phyloP scores from a whole-genome alignment of 208 protist genomes.

The Jaenimonas drosophilae region DNA sequence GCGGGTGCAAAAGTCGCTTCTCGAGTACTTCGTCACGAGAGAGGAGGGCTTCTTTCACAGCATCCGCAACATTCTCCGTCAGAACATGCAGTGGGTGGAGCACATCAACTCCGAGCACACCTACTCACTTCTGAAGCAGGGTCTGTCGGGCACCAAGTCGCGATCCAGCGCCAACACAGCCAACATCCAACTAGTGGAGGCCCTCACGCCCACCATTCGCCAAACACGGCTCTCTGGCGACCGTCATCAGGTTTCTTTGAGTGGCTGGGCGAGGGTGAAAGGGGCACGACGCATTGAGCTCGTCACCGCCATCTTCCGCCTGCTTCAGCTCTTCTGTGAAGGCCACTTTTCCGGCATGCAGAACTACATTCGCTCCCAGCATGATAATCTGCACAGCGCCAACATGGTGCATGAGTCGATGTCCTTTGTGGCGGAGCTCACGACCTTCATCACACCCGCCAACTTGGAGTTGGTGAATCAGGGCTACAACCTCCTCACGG shows the following conservation, averaged over 20 bases:
- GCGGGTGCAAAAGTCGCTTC: constrained; percentile 36
- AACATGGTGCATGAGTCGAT: constrained; percentile 81
- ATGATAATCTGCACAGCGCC: constrained; percentile 65
- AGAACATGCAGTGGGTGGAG: constrained; percentile 30
- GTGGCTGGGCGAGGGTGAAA: constrained; percentile 43
- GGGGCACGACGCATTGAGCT: constrained; percentile 32
- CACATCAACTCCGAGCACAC: constrained; percentile 49
- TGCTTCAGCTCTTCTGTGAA: constrained; percentile 91
- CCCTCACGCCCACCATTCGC: constrained; percentile 9
- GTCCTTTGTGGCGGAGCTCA: constrained; percentile 46
- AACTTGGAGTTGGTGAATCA: constrained; percentile 38
- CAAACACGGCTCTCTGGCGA: neutral
- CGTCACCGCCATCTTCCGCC: constrained; percentile 57
- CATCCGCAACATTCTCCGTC: constrained; percentile 38
- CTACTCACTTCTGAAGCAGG: constrained; percentile 49
- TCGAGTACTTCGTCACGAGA: constrained; percentile 51
- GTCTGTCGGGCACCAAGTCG: constrained; percentile 10
- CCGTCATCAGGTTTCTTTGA: constrained; percentile 6
- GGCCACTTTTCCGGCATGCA: constrained; percentile 83
- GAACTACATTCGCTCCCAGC: constrained; percentile 84
- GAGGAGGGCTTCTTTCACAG: constrained; percentile 75
- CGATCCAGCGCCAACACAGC: constrained; percentile 5
- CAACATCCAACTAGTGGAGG: constrained; percentile 42
- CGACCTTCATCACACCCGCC: constrained; percentile 28
- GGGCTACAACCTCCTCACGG: constrained; percentile 79